Evolutionary conservation across 768 basidiomycete genomes (phyloP).

Genomic region (Melanogaster broomeanus): DNA sequence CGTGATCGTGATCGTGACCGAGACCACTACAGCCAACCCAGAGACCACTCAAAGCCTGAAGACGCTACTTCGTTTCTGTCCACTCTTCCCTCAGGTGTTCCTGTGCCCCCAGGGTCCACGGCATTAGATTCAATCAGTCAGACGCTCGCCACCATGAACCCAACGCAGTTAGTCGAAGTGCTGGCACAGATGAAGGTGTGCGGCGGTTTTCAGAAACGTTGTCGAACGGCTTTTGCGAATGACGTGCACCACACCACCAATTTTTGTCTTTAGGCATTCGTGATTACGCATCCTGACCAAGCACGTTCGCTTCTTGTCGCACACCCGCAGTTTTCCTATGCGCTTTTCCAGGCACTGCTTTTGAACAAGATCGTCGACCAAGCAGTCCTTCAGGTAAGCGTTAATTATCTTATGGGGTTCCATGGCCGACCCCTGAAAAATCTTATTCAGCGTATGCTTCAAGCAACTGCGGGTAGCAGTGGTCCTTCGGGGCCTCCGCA

Average conservation of each 20-base stretch:
- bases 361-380: conserved; percentile 93
- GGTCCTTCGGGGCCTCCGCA: conserved; percentile 30
- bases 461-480: conserved; percentile 38
- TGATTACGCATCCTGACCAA: conserved; percentile 89
- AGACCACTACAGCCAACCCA: conserved; percentile 32
- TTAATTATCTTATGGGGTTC: conserved; percentile 8
- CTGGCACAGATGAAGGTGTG: conserved; percentile 97
- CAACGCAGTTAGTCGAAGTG: conserved; percentile 86
- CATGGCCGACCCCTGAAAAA: conserved; percentile 3
- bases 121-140: conserved; percentile 84
- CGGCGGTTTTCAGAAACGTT: conserved; percentile 22
- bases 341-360: conserved; percentile 91
- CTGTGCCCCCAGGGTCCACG: conserved; percentile 67
- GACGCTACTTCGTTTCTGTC: conserved; percentile 60
- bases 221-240: conserved; percentile 22
- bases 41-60: conserved; percentile 32
- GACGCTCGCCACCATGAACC: conserved; percentile 81
- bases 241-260: conserved; percentile 8
- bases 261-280: conserved; percentile 69
- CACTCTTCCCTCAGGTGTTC: conserved; percentile 73
- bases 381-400: conserved; percentile 75
- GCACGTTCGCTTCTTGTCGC: conserved; percentile 75
- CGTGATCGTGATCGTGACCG: conserved; percentile 55
- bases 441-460: conserved; percentile 48
- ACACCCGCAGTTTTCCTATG: conserved; percentile 94